Evolutionary conservation across 148 eudicot genomes (phyloP), one percentile per base, ranked within the genome.

Genomic region (Rhododendron williamsianum): DNA sequence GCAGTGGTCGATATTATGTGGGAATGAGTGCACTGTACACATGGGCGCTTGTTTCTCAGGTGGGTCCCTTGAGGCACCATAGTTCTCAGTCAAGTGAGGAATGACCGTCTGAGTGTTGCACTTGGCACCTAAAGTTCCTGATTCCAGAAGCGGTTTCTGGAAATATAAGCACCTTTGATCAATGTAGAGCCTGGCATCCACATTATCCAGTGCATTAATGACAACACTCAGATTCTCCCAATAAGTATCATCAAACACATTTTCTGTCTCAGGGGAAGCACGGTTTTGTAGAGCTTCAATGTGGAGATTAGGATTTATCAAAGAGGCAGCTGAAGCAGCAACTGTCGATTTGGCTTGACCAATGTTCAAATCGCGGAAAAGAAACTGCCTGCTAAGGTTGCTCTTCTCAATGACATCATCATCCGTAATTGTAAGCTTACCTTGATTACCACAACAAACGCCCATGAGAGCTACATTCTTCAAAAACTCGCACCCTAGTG

Each of bases 1-100:
- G 87, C 99, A 96, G 86, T 96, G 98, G 88, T 94, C 98, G 85
- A 94, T 96, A 73, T 93, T 94, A 89, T 96, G 96, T 0, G 98
- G 99, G 86, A 96, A 96, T 30, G 98, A 96, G 80, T 96, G 98
- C 84, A 96, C 94, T 36, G 98, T 96, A 81, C 98, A 96, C 98
- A 96, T 94, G 6, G 98, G 98, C 30, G 98, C 98, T 91, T 93
- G 96, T 90, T 95, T 95, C 92, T 95, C 98, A 3, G 98, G 98
- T 10, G 98, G 98, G 76, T 96, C 98, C 78, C 98, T 93, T 23
- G 98, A 96, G 82, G 98, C 98, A 85, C 98, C 98, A 87, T 96
- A 96, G 72, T 94, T 96, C 83, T 96, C 98, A 1, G 98, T 94
- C 74, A 94, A 89, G 83, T 93, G 98, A 78, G 98, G 98, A 87